Evolutionary conservation across 768 basidiomycete species (phyloP).

Genomic region (Collybiopsis luxurians): DNA sequence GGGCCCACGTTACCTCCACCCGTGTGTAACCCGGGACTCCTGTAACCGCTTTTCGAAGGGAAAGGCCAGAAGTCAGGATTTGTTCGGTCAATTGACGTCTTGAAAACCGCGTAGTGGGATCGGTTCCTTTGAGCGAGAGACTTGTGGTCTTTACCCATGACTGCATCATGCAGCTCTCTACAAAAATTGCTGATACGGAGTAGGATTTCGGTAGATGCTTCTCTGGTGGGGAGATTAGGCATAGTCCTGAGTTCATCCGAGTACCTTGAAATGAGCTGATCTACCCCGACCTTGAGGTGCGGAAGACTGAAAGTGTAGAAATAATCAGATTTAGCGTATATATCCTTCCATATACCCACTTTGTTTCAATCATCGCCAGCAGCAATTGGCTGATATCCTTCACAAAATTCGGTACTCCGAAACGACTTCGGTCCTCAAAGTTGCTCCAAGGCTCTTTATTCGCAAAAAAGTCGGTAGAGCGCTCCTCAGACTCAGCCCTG

Average conservation of each 20-base stretch:
- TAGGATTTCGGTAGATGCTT: constrained; percentile 46
- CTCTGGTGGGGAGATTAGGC: constrained; percentile 33
- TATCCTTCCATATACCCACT: constrained; percentile 14
- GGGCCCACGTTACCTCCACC: not conserved
- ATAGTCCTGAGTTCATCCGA: constrained; percentile 31
- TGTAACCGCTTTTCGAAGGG: not conserved
- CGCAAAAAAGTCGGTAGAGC: constrained; percentile 45
- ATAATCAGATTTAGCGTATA: not conserved
- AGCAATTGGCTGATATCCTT: constrained; percentile 49
- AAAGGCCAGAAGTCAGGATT: constrained; percentile 32
- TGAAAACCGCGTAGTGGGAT: constrained; percentile 25
- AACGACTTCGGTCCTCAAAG: constrained; percentile 41
- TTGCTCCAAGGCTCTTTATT: constrained; percentile 50
- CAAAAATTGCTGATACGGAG: constrained; percentile 44
- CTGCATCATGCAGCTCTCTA: constrained; percentile 23
- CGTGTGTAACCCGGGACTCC: constrained; percentile 2
- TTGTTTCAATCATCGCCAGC: constrained; percentile 7
- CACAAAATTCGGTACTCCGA: constrained; percentile 57
- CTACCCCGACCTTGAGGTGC: constrained; percentile 35
- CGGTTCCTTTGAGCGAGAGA: constrained; percentile 28
- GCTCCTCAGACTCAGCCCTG: constrained; percentile 31
- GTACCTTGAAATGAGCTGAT: constrained; percentile 34
- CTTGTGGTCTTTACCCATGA: constrained; percentile 23
- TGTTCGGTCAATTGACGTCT: constrained; percentile 27
- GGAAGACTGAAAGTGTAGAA: constrained; percentile 40